Conservation (phyloP, 2,329 filamentous ascomycete genomes). For the Monosporascus sp. region DNA sequence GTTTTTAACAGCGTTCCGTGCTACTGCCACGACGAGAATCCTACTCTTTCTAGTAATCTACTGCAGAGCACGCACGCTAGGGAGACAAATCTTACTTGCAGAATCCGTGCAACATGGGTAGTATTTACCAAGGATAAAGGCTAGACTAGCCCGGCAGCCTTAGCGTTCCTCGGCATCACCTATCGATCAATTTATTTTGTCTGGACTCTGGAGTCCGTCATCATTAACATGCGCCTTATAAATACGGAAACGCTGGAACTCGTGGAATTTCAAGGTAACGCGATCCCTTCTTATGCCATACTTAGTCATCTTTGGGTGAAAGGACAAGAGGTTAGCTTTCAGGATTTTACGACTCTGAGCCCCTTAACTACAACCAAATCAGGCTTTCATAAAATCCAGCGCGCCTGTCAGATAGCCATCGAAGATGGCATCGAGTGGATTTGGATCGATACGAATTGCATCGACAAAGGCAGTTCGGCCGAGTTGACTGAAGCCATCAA, state of each 20-base stretch:
- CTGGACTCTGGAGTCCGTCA: neutral
- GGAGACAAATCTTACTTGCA: no score
- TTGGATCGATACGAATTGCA: conserved; percentile 14
- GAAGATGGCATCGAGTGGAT: conserved; percentile 6
- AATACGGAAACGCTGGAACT: conserved; percentile 9
- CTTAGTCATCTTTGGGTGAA: conserved; percentile 16
- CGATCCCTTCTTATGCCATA: conserved; percentile 12
- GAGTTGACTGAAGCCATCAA: conserved; percentile 10
- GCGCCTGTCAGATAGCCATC: conserved; percentile 6
- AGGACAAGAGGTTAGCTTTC: conserved; percentile 11
- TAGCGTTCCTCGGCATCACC: no score
- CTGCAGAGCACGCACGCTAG: no score
- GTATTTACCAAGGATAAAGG: no score
- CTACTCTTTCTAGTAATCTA: no score
- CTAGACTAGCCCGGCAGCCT: no score
- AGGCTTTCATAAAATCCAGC: conserved; percentile 6
- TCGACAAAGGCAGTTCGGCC: conserved; percentile 11
- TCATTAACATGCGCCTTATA: conserved; percentile 11
- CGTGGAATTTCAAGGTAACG: conserved; percentile 8
- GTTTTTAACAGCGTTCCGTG: no score
- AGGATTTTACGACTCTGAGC: neutral
- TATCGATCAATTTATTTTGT: no score
- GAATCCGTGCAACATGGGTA: no score
- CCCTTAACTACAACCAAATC: conserved; percentile 1
- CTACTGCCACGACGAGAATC: no score